Evolutionary conservation across 108 stramenopile genomes (phyloP), one percentile per base, ranked within the genome.

Genomic region (Parietichytrium sp.): DNA sequence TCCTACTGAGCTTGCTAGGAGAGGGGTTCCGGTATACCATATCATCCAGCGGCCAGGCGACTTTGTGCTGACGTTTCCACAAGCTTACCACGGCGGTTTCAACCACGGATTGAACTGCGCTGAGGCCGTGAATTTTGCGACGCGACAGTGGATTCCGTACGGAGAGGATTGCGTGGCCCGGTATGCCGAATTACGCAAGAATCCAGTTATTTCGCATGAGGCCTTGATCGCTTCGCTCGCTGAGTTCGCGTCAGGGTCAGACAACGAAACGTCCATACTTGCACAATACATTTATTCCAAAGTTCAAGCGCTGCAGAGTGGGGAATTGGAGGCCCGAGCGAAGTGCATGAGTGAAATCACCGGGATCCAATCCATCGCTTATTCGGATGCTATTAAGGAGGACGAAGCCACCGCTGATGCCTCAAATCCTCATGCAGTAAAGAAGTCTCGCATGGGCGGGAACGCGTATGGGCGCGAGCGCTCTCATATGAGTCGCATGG

Each of bases 1-100:
- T 55, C 97, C 98, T 38, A 83, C 93, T 18, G 54, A 94, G 30
- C 82, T 98, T 42, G 88, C 91, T 27, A 86, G 90, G 47, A 91
- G 87, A 4, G 92, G 92, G 52, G 95, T 97, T 1, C 91, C 91
- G 3, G 95, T 98, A 33, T 96, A 88, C 88, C 93, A 94, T 51
- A 82, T 94, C 13, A 82, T 91, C 49, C 98, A 99, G 81, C 78
- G 95, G 83, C 88, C 93, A 20, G 96, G 97, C 26, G 54, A 85
- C 45, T 98, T 93, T 83, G 91, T 98, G 54, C 92, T 99, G 47
- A 99, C 98, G 3, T 98, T 99, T 82, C 98, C 98, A 49, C 89
- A 93, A 55, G 91, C 97, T 1, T 99, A 95, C 82, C 98, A 99
- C 83, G 92, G 94, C 31, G 98, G 98, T 1, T 99, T 97, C 79